Evolutionary conservation across 257 asterid genomes (phyloP).

Genomic region (Solanum arcanum): DNA sequence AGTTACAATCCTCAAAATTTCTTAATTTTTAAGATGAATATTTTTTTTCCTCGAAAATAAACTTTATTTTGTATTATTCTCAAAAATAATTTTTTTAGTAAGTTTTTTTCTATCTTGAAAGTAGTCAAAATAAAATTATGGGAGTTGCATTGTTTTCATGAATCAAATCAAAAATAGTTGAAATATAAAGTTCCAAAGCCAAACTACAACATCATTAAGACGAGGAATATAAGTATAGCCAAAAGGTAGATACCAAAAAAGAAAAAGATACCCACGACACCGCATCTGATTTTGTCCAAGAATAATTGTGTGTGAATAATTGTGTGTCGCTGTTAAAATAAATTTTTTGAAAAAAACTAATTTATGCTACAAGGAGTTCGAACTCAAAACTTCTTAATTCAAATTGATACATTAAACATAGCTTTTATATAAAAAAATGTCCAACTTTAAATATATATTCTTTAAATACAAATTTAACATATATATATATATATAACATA

Average conservation of each 20-base stretch:
- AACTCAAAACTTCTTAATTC: too few relatives aligned
- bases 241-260: background rate
- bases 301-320: too few relatives aligned
- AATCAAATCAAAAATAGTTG: background rate
- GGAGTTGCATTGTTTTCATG: background rate
- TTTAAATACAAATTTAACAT: too few relatives aligned
- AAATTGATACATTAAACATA: too few relatives aligned
- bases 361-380: fast-evolving
- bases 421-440: too few relatives aligned
- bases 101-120: background rate
- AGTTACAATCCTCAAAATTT: background rate
- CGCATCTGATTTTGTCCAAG: too few relatives aligned
- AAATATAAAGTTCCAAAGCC: background rate
- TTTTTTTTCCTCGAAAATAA: too few relatives aligned
- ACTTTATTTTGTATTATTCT: background rate
- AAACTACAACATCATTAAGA: too few relatives aligned
- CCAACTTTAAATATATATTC: too few relatives aligned
- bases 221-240: background rate
- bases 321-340: too few relatives aligned
- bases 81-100: background rate
- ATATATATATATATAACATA: too few relatives aligned
- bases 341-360: too few relatives aligned
- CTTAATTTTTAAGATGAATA: background rate
- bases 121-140: background rate
- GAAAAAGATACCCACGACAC: background rate